A percentile compares a stretch with the other conserved stretches of the same genome.
Evolutionary conservation across 306 rosid genomes (phyloP).

Genomic region (Rosa multiflora): DNA sequence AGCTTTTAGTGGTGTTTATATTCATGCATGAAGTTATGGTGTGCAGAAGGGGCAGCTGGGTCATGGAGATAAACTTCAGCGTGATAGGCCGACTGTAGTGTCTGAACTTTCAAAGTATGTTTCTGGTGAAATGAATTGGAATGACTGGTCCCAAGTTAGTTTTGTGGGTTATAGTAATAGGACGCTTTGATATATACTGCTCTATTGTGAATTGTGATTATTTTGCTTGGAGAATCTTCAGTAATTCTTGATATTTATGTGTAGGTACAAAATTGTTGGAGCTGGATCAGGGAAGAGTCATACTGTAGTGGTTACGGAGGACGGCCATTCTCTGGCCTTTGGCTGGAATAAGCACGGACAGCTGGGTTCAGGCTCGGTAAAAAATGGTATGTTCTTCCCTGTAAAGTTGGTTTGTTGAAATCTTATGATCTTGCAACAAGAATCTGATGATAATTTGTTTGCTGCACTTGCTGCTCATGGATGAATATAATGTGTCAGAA

Average conservation of each 20-base stretch:
- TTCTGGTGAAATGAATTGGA: neutral
- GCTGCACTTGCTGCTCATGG: neutral
- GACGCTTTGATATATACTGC: neutral
- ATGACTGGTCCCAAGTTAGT: neutral
- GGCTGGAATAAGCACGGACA: slow-evolving; percentile 99
- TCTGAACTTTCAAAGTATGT: slow-evolving; percentile 93
- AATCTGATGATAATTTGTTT: slow-evolving; percentile 22
- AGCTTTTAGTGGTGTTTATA: neutral
- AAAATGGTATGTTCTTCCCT: slow-evolving; percentile 57
- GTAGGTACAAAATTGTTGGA: slow-evolving; percentile 68
- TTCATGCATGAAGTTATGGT: slow-evolving; percentile 28
- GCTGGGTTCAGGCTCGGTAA: slow-evolving; percentile 76
- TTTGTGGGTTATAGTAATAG: neutral
- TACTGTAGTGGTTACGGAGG: slow-evolving; percentile 77
- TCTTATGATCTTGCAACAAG: neutral
- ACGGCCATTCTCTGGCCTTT: slow-evolving; percentile 81
- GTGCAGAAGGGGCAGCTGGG: slow-evolving; percentile 96
- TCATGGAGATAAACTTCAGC: slow-evolving; percentile 90
- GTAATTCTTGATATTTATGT: neutral
- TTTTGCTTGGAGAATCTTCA: neutral
- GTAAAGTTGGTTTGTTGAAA: slow-evolving; percentile 7
- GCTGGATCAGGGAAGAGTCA: slow-evolving; percentile 91
- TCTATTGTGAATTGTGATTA: neutral
- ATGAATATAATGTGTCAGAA: neutral
- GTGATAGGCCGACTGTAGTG: slow-evolving; percentile 95